A percentile compares a stretch with the other conserved stretches of the same genome.
These are phyloP conservation scores for Dipteronia sinensis DNA, from an alignment of 345 rosid genomes.

Conservation along the genomic window DNA sequence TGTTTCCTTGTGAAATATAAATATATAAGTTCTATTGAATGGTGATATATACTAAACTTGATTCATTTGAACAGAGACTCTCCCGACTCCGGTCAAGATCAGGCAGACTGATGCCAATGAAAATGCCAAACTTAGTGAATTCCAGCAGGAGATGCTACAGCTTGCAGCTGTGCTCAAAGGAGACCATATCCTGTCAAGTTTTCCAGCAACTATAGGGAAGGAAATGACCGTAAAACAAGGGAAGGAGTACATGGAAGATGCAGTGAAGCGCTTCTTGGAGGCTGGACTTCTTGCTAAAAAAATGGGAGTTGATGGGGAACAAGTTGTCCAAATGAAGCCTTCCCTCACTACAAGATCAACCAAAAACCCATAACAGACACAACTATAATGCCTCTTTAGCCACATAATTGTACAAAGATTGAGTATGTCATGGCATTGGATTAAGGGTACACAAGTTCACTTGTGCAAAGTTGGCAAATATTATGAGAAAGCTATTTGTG, in stretches of 20 bases:
- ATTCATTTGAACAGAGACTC: constrained; percentile 30
- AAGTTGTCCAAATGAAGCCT: constrained; percentile 79
- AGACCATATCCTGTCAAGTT: constrained; percentile 54
- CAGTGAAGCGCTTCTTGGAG: constrained; percentile 68
- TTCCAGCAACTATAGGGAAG: constrained; percentile 48
- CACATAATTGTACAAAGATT: not conserved
- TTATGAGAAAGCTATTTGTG: too few species aligned
- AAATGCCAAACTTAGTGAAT: constrained; percentile 64
- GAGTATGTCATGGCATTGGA: not conserved
- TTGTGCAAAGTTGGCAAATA: too few species aligned
- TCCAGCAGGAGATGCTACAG: constrained; percentile 81
- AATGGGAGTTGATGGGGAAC: constrained; percentile 81
- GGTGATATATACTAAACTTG: too few species aligned
- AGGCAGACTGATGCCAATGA: constrained; percentile 66
- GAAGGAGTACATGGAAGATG: constrained; percentile 80
- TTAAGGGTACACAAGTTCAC: not conserved
- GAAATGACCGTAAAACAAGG: constrained; percentile 80
- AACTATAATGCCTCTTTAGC: not conserved
- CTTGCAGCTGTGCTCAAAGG: constrained; percentile 84
- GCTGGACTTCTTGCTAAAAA: constrained; percentile 60
- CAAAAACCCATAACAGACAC: constrained; percentile 19
- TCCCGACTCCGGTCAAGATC: constrained; percentile 63
- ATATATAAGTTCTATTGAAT: too few species aligned
- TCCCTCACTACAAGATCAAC: constrained; percentile 68
- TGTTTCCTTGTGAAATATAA: too few species aligned